Percentiles rank a stretch among this genome's conserved stretches.
Evolutionary conservation across 345 rosid species (phyloP).

Genomic region (Salix koriyanagi): DNA sequence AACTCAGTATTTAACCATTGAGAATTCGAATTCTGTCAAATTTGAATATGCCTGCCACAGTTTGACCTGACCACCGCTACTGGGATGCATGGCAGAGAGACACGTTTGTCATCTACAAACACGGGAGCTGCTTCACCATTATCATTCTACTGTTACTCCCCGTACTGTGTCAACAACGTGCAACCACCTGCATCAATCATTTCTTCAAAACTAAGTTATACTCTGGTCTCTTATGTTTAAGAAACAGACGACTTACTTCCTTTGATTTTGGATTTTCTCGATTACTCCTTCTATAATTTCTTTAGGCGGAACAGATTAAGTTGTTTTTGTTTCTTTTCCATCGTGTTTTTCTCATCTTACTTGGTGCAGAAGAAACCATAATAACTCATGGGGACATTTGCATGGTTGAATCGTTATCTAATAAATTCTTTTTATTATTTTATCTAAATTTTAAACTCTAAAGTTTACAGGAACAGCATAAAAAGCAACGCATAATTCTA

Average conservation of each 20-base stretch:
- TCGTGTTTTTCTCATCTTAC: neutral
- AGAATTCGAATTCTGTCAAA: slow-evolving; percentile 14
- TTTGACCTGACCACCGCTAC: neutral
- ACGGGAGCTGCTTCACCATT: too few relatives aligned
- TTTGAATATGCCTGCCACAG: slow-evolving; percentile 12
- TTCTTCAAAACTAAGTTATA: neutral
- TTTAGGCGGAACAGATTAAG: neutral
- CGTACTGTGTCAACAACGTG: slow-evolving; percentile 28
- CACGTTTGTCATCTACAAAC: neutral
- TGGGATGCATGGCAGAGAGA: neutral
- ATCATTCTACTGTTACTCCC: slow-evolving; percentile 21
- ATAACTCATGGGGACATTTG: too few relatives aligned
- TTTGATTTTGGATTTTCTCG: too few relatives aligned
- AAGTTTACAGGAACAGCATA: too few relatives aligned
- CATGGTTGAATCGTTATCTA: too few relatives aligned
- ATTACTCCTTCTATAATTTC: neutral
- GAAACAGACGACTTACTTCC: neutral
- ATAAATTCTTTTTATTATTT: too few relatives aligned
- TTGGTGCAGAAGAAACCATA: too few relatives aligned
- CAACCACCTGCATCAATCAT: neutral
- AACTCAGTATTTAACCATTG: neutral
- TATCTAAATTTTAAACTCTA: too few relatives aligned
- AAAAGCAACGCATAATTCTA: too few relatives aligned
- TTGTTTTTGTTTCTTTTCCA: neutral
- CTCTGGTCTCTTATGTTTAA: neutral